These are phyloP conservation scores for Colletotrichum sp. DNA, from an alignment of 2,329 filamentous ascomycete genomes.

Conservation along the genomic window DNA sequence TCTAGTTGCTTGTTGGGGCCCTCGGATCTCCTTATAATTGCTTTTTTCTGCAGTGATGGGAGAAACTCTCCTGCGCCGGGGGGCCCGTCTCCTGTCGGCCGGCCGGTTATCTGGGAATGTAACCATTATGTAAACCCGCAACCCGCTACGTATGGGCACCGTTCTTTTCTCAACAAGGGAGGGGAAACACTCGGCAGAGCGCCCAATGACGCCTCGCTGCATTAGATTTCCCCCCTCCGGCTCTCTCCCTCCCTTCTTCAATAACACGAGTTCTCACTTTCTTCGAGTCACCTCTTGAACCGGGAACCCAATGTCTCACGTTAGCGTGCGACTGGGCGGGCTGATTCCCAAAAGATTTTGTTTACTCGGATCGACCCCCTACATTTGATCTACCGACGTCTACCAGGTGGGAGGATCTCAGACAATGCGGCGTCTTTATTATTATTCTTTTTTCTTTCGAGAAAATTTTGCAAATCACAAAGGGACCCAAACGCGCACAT, in stretches of 20 bases:
- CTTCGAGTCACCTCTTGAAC: neutral
- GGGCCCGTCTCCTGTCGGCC: neutral
- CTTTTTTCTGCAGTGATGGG: slow-evolving; percentile 12
- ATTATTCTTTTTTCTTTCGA: neutral
- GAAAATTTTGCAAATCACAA: neutral
- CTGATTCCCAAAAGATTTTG: neutral
- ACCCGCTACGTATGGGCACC: neutral
- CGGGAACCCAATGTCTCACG: slow-evolving; percentile 12
- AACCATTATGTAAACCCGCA: neutral
- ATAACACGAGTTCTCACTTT: slow-evolving; percentile 10
- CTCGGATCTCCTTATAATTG: slow-evolving; percentile 14
- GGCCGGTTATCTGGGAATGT: slow-evolving; percentile 2
- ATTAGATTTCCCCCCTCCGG: neutral
- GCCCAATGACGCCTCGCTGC: neutral
- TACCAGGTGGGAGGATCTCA: neutral
- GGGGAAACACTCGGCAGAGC: neutral
- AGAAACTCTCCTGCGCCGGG: neutral
- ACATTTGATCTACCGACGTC: slow-evolving; percentile 15
- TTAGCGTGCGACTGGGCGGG: neutral
- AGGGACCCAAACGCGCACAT: neutral
- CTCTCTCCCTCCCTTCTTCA: slow-evolving; percentile 18
- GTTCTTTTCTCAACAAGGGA: slow-evolving; percentile 22
- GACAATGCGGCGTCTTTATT: slow-evolving; percentile 5
- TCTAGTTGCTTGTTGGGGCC: slow-evolving; percentile 15
- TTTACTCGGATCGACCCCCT: slow-evolving; percentile 13